Evolutionary conservation across 75 land plant species (phyloP).

Genomic region (Cryptomeria japonica): DNA sequence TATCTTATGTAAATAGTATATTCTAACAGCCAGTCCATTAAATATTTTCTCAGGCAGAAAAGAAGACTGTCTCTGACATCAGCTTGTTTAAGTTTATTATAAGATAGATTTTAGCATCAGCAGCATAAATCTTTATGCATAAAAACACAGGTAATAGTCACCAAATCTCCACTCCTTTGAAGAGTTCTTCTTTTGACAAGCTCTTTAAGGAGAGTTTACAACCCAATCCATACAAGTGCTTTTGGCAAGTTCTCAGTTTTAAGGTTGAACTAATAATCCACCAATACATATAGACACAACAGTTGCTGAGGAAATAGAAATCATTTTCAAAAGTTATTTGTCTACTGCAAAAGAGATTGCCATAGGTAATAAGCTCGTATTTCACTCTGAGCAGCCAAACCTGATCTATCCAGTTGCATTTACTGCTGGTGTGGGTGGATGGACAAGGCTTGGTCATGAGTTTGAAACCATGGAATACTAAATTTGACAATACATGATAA

Average conservation of each 20-base stretch:
- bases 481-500: not conserved
- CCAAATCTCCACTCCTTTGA: not conserved
- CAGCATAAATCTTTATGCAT: not conserved
- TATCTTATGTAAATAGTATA: not conserved
- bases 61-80: not conserved
- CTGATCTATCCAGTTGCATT: not conserved
- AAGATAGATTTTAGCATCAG: not conserved
- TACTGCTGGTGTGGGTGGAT: not conserved
- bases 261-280: not conserved
- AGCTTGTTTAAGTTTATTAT: not conserved
- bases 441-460: not conserved
- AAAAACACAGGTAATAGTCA: not conserved
- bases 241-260: not conserved
- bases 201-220: not conserved
- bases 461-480: not conserved
- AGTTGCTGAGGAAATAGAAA: not conserved
- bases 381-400: not conserved
- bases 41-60: not conserved
- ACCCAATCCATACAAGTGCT: not conserved
- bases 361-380: not conserved
- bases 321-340: not conserved
- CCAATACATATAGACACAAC: not conserved
- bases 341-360: not conserved
- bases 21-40: not conserved
- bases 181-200: not conserved